These are phyloP conservation scores for Mortierella polycephala DNA, from an alignment of 371 early-diverging fungal genomes.

Conservation along the genomic window DNA sequence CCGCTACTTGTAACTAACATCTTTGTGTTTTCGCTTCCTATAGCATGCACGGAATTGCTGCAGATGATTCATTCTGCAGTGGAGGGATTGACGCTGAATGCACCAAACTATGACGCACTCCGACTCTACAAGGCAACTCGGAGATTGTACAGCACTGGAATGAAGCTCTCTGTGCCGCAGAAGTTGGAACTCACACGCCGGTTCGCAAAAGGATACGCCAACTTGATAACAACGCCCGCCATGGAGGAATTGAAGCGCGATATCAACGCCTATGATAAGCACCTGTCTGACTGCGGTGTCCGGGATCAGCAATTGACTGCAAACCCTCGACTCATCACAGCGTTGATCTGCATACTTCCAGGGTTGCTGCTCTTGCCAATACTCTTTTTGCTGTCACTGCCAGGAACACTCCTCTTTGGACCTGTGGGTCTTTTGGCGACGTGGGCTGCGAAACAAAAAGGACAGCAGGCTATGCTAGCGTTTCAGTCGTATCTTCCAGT, in stretches of 20 bases:
- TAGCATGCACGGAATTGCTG: conserved; percentile 49
- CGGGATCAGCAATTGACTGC: conserved; percentile 48
- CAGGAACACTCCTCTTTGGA: conserved; percentile 53
- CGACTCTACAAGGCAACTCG: conserved; percentile 48
- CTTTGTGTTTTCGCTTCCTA: background rate
- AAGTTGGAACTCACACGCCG: conserved; percentile 50
- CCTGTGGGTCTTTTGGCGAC: conserved; percentile 52
- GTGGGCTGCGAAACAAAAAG: conserved; percentile 54
- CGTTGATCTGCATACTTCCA: conserved; percentile 45
- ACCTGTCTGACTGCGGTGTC: conserved; percentile 18
- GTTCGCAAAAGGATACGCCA: conserved; percentile 37
- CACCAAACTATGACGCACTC: conserved; percentile 48
- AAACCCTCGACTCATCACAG: conserved; percentile 23
- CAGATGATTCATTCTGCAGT: conserved; percentile 45
- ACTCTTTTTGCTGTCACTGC: conserved; percentile 46
- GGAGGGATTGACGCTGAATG: conserved; percentile 46
- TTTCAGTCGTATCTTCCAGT: conserved; percentile 56
- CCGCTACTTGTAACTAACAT: background rate
- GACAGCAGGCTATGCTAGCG: conserved; percentile 56
- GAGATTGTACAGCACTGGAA: conserved; percentile 42
- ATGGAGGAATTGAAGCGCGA: conserved; percentile 40
- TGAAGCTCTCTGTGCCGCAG: conserved; percentile 37
- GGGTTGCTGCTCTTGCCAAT: conserved; percentile 34
- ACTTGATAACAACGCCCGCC: conserved; percentile 9
- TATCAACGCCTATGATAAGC: conserved; percentile 40